A percentile compares a stretch with the other conserved stretches of the same genome.
Conservation (phyloP, 495 filamentous ascomycete genomes). For the Paragyromitra xinjiangensis region DNA sequence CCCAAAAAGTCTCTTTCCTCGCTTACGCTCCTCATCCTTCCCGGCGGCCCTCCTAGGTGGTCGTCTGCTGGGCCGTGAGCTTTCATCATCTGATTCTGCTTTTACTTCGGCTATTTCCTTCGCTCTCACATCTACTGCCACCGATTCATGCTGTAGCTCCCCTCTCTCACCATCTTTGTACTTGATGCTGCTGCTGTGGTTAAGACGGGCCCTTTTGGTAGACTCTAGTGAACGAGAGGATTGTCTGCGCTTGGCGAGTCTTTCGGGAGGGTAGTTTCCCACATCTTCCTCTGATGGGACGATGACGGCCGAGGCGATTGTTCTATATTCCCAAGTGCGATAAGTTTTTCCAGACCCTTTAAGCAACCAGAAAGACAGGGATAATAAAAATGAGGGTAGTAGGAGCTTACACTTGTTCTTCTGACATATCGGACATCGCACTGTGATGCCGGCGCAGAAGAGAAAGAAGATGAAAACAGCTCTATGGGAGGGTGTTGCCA, state of each 20-base stretch:
- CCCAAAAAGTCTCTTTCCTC: slow-evolving; percentile 89
- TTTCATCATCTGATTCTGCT: slow-evolving; percentile 52
- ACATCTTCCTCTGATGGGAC: slow-evolving; percentile 64
- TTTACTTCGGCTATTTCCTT: slow-evolving; percentile 56
- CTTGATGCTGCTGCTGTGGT: slow-evolving; percentile 41
- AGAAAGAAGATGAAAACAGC: slow-evolving; percentile 37
- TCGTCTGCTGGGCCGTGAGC: slow-evolving; percentile 49
- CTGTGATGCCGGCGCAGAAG: slow-evolving; percentile 46
- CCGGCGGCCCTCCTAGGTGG: slow-evolving; percentile 59
- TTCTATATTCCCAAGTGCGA: slow-evolving; percentile 54
- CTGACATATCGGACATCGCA: slow-evolving; percentile 47
- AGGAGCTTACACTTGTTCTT: slow-evolving; percentile 57
- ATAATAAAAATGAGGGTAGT: background rate
- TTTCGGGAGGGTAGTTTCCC: slow-evolving; percentile 53
- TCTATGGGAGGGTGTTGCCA: slow-evolving; percentile 3
- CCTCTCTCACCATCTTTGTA: slow-evolving; percentile 41
- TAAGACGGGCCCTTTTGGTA: slow-evolving; percentile 66
- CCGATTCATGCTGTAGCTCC: slow-evolving; percentile 35
- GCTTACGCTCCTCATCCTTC: slow-evolving; percentile 80
- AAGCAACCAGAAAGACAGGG: slow-evolving; percentile 5
- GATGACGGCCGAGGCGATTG: slow-evolving; percentile 73
- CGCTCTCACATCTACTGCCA: slow-evolving; percentile 44
- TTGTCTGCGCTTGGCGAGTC: slow-evolving; percentile 66
- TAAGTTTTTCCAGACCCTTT: slow-evolving; percentile 5
- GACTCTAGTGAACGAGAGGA: slow-evolving; percentile 66